A percentile compares a stretch with the other conserved stretches of the same genome.
Evolutionary conservation across 1,139 yeast genomes (phyloP).

Genomic region (Suhomyces atakaporum): DNA sequence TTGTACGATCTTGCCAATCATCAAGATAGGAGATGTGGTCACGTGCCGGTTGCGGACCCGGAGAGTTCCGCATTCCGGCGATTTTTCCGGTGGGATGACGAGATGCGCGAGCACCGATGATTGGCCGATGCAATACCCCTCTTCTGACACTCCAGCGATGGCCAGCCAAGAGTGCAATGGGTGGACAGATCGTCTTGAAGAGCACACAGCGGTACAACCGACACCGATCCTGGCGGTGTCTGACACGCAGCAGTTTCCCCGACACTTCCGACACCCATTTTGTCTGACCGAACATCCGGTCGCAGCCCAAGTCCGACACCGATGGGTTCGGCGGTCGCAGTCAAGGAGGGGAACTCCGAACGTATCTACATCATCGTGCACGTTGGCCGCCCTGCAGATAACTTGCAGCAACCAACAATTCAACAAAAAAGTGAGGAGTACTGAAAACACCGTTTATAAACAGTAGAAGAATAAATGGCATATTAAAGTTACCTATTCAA

Average conservation of each 20-base stretch:
- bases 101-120: slow-evolving; percentile 1
- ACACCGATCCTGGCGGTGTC: too few species aligned
- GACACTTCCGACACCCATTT: neutral
- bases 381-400: slow-evolving; percentile 7
- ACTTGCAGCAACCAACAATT: slow-evolving; percentile 7
- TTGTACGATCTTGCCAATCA: too few species aligned
- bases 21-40: neutral
- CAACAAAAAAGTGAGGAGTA: slow-evolving; percentile 13
- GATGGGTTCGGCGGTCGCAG: neutral
- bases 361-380: slow-evolving; percentile 8
- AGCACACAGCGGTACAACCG: too few species aligned
- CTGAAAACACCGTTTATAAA: too few species aligned
- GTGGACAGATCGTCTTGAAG: too few species aligned
- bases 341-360: slow-evolving; percentile 11
- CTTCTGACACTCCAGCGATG: slow-evolving; percentile 1
- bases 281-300: neutral
- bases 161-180: too few species aligned
- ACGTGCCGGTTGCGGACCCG: neutral
- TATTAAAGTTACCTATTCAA: too few species aligned
- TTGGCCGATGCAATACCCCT: slow-evolving; percentile 10
- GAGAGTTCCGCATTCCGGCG: slow-evolving; percentile 5
- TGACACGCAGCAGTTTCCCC: too few species aligned
- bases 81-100: slow-evolving; percentile 6
- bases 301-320: slow-evolving; percentile 2
- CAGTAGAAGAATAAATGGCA: too few species aligned